phyloP scores from a whole-genome alignment of 441 rosid species.

The Corymbia calophylla region DNA sequence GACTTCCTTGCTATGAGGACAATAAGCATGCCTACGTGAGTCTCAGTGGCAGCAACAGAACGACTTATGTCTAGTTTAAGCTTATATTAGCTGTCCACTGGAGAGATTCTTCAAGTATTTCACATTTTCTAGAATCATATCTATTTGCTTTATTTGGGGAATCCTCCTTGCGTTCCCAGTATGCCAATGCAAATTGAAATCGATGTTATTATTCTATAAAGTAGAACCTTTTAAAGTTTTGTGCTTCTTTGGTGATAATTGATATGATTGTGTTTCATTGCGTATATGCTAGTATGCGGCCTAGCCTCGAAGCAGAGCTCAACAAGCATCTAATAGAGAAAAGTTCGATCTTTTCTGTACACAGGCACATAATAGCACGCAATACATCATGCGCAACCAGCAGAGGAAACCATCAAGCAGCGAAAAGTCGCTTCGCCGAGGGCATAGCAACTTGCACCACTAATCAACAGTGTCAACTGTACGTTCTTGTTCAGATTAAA shows the following conservation, averaged over 20 bases:
- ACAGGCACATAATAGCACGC: not conserved
- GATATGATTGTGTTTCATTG: not conserved
- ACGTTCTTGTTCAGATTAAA: not conserved
- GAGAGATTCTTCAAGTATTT: not conserved
- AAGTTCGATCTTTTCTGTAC: not conserved
- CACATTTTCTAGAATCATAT: not conserved
- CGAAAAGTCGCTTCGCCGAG: not conserved
- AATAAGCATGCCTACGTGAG: not conserved
- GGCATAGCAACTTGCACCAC: not conserved
- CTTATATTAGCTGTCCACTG: not conserved
- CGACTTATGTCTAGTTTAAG: not conserved
- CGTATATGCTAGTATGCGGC: not conserved
- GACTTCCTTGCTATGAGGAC: not conserved
- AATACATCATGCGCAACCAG: not conserved
- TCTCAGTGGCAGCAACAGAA: not conserved
- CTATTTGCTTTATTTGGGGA: not conserved
- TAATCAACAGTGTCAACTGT: not conserved
- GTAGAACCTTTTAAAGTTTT: not conserved
- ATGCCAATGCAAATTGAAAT: not conserved
- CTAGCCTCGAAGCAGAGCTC: not conserved
- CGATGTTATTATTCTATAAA: not conserved
- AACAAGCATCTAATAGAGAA: not conserved
- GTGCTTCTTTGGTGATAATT: not conserved
- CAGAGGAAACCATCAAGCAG: not conserved
- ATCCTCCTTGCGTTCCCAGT: not conserved